Conservation (phyloP, 1,284 basidiomycete genomes). For the Trichosporon sp. region DNA sequence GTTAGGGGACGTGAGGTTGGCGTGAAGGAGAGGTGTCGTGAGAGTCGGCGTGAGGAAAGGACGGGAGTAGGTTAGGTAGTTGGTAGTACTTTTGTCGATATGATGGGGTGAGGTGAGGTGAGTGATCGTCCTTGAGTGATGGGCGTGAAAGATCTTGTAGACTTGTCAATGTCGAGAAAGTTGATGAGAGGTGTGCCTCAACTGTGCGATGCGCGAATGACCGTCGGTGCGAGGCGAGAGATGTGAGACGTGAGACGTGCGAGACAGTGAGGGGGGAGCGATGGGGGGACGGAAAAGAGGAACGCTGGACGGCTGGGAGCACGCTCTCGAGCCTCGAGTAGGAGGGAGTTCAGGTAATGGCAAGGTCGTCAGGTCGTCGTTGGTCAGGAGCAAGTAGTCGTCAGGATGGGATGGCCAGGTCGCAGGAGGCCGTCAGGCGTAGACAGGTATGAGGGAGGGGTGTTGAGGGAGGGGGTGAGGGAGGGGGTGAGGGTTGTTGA, state of each 20-base stretch:
- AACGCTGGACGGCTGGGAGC: too few species aligned
- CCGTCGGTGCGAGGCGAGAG: too few species aligned
- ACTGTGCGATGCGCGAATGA: too few species aligned
- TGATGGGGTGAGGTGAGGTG: not conserved
- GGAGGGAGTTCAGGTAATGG: not conserved
- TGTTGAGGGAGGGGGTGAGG: not conserved
- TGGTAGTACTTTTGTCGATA: not conserved
- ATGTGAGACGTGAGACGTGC: not conserved
- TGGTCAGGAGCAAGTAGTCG: not conserved
- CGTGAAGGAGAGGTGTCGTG: not conserved
- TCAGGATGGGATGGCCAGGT: not conserved
- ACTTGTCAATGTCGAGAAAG: slow-evolving; percentile 1
- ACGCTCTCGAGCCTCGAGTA: slow-evolving; percentile 5
- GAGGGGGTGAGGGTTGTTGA: not conserved
- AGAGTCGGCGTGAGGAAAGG: not conserved
- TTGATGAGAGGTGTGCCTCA: not conserved
- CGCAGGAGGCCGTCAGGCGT: not conserved
- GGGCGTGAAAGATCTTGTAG: not conserved
- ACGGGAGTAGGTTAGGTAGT: not conserved
- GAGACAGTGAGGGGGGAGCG: not conserved
- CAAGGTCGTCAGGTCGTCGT: not conserved
- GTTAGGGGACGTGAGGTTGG: too few species aligned
- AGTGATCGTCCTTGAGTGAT: not conserved
- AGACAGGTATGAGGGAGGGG: too few species aligned
- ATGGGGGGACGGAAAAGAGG: too few species aligned